phyloP scores from a whole-genome alignment of 2,329 filamentous ascomycete genomes.

The Talaromyces sp. region DNA sequence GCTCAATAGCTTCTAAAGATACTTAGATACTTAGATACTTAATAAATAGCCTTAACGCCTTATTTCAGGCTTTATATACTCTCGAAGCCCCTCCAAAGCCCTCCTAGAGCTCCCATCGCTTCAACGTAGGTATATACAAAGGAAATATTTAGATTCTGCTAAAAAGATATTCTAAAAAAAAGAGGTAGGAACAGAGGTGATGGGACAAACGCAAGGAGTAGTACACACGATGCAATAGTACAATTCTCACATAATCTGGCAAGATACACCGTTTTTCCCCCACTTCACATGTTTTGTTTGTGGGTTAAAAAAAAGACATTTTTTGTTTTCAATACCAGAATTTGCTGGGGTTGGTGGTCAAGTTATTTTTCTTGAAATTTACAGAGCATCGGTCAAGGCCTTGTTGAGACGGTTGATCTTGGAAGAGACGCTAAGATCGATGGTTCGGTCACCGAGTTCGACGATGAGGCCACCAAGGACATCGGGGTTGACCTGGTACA shows the following conservation, averaged over 20 bases:
- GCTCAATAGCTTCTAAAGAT: too few species aligned
- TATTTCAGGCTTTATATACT: too few species aligned
- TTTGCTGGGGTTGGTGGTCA: background rate
- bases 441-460: slow-evolving; percentile 17
- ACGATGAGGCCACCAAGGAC: slow-evolving; percentile 91
- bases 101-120: too few species aligned
- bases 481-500: slow-evolving; percentile 76
- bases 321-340: background rate
- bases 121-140: background rate
- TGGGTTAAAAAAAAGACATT: background rate
- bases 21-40: too few species aligned
- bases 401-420: slow-evolving; percentile 99
- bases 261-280: background rate
- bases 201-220: background rate
- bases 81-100: too few species aligned
- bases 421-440: slow-evolving; percentile 60
- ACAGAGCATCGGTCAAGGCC: slow-evolving; percentile 92
- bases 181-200: background rate
- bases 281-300: background rate
- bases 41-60: too few species aligned
- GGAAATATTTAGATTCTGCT: slow-evolving; percentile 1
- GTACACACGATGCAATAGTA: slow-evolving; percentile 1
- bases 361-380: slow-evolving; percentile 46
- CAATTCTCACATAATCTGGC: background rate
- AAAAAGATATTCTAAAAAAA: background rate